Percentiles rank a stretch among this genome's conserved stretches.
Conservation (phyloP, 2,329 filamentous ascomycete genomes). For the Allantophomopsis cytisporea region DNA sequence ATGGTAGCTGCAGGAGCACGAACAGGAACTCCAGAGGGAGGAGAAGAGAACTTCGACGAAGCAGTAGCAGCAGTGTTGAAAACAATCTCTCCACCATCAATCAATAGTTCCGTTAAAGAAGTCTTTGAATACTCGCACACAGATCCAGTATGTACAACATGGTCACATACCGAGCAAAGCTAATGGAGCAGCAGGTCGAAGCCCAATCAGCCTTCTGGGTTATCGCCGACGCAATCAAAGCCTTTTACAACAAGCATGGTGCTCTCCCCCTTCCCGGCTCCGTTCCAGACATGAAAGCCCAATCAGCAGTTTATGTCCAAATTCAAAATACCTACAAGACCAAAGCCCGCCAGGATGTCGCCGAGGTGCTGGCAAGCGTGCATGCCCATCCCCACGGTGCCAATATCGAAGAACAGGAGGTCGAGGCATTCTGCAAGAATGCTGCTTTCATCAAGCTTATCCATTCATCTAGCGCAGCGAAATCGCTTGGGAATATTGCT, state of each 20-base stretch:
- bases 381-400: slow-evolving; percentile 34
- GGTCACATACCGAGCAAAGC: slow-evolving; percentile 19
- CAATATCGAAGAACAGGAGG: slow-evolving; percentile 53
- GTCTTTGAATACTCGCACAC: slow-evolving; percentile 55
- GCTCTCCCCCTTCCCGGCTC: slow-evolving; percentile 74
- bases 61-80: slow-evolving; percentile 80
- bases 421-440: slow-evolving; percentile 91
- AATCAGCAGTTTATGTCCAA: slow-evolving; percentile 77
- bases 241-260: slow-evolving; percentile 61
- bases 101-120: slow-evolving; percentile 58
- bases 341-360: slow-evolving; percentile 68
- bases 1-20: slow-evolving; percentile 55
- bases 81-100: slow-evolving; percentile 55
- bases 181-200: slow-evolving; percentile 25
- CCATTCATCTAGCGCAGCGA: slow-evolving; percentile 23
- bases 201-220: slow-evolving; percentile 65
- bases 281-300: slow-evolving; percentile 94
- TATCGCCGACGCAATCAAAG: slow-evolving; percentile 65
- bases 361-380: slow-evolving; percentile 58
- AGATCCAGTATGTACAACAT: slow-evolving; percentile 36
- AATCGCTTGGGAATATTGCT: too few relatives aligned
- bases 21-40: slow-evolving; percentile 64
- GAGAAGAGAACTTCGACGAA: slow-evolving; percentile 95
- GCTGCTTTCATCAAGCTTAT: slow-evolving; percentile 87
- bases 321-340: slow-evolving; percentile 88